Evolutionary conservation across 2,329 filamentous ascomycete species (phyloP).

Genomic region (Tolypocladium sp.): DNA sequence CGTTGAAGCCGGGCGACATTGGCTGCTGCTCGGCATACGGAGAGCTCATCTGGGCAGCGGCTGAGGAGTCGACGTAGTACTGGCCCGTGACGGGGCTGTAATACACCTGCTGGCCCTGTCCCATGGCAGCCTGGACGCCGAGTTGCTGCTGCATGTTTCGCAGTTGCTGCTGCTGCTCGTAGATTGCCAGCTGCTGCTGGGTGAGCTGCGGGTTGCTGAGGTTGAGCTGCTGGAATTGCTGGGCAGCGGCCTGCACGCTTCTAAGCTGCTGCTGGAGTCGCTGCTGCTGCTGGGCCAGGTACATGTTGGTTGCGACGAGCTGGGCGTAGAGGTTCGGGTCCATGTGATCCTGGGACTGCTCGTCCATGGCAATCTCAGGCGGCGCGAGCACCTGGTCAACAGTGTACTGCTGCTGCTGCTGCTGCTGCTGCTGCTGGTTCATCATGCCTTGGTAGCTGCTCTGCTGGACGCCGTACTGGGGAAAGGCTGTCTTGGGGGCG

Average conservation of each 20-base stretch:
- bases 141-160: constrained; percentile 31
- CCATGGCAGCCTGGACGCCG: constrained; percentile 25
- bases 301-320: constrained; percentile 82
- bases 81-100: constrained; percentile 84
- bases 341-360: constrained; percentile 62
- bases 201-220: constrained; percentile 44
- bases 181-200: constrained; percentile 39
- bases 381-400: constrained; percentile 86
- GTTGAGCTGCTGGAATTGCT: constrained; percentile 72
- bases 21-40: constrained; percentile 36
- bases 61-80: constrained; percentile 66
- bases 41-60: constrained; percentile 29
- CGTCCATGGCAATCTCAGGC: constrained; percentile 67
- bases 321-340: constrained; percentile 84
- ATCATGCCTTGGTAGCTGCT: constrained; percentile 19
- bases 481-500: constrained; percentile 49
- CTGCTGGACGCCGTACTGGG: constrained; percentile 32
- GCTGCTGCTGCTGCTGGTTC: constrained; percentile 26
- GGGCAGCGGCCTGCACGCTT: constrained; percentile 71
- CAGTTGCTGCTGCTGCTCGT: constrained; percentile 32
- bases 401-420: constrained; percentile 46
- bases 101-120: constrained; percentile 67
- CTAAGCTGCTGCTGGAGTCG: constrained; percentile 88
- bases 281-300: constrained; percentile 90
- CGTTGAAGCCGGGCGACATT: constrained; percentile 22